Evolutionary conservation across 163 green algal genomes (phyloP), one percentile per base, ranked within the genome.

Genomic region (Scenedesmus sp.): DNA sequence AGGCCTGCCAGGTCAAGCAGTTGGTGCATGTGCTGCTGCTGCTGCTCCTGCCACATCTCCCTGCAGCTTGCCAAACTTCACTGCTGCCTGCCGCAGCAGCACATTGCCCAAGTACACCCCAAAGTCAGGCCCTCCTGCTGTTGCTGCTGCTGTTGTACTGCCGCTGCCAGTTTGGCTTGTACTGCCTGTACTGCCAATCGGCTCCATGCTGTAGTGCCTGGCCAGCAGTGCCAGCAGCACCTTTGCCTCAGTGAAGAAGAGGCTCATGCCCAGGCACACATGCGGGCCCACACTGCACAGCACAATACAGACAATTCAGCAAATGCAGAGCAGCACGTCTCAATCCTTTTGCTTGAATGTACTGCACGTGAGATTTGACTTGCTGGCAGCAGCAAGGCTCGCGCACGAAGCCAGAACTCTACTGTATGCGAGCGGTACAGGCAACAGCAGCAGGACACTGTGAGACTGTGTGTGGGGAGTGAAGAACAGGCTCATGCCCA

Each of bases 211-310:
- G 66, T 90, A 90, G 62, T 67, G 18, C 66, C 85, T 52, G 8
- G 85, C 66, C 52, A 90, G 52, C 34, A 90, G 66, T 46, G 85
- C 85, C 64, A 90, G 85, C 85, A 90, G 46, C 16, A 90, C 85
- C 66, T 82, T 82, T 1, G 85, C 85, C 66, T 90, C 85, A 54
- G 23, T 66, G 52, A 90, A 73, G 64, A 90, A 90, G 1, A 90
- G 52, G 54, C 64, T 34, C 64, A 60, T 64, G 10, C 85, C 85
- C 15, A 90, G 64, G 64, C 85, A 90, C 5, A 66, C 64, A 52
- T 90, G 85, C 2, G 60, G 64, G 3, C 85, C 85, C 54, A 34
- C 60, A 59, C 83, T 67, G 70, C n/a, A 26, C 34, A 46, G 34
- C 34, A 46, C 34, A 26, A 6, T n/a, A 8, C 4, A 77, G 13